Evolutionary conservation across 2,329 filamentous ascomycete genomes (phyloP), one percentile per base, ranked within the genome.

Genomic region (Aspergillus thermomutatus): DNA sequence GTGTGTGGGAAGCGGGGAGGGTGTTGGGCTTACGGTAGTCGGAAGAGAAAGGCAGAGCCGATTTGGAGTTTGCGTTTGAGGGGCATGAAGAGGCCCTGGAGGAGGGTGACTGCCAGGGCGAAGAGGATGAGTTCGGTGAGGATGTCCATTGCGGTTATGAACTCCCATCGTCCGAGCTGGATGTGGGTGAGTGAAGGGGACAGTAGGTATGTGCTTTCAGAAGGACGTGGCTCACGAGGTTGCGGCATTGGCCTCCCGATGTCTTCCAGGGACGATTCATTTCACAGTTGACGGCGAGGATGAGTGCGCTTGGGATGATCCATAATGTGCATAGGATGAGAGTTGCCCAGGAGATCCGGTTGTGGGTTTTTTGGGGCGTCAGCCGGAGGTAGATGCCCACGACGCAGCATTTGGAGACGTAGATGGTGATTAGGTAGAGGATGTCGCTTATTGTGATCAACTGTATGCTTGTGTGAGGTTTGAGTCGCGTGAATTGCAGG

Each of bases 311-410:
- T 9, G 73, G 63, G 14, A 79, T 60, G 9, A 73, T 59, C 64
- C 77, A 76, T 19, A 71, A 58, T 2, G 72, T 73, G 14, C 75
- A 74, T 0, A 69, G 58, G 3, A 54, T 69, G 2, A 80, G 63
- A 9, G 75, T 72, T 1, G 60, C 61, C 60, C 69, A 72, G 4
- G 75, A 71, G 2, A 69, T 66, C 14, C 68, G 52, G 10, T 70
- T 70, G 61, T 81, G 79, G 4, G 60, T 61, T 51, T 72, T 73
- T 27, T 77, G 71, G 6, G 77, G 77, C 3, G 78, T 78, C 17
- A 81, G 67, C 4, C 78, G 77, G 21, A 78, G 66, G 53, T 79
- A 75, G 10, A 81, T 73, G 17, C 76, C 69, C 5, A 75, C 69
- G 40, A 79, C 76, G 17, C 68, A 69, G 53, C 66, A 69, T 62